These are phyloP conservation scores for Geotrichum phurueaensis DNA, from an alignment of 1,139 yeast species.

Conservation along the genomic window DNA sequence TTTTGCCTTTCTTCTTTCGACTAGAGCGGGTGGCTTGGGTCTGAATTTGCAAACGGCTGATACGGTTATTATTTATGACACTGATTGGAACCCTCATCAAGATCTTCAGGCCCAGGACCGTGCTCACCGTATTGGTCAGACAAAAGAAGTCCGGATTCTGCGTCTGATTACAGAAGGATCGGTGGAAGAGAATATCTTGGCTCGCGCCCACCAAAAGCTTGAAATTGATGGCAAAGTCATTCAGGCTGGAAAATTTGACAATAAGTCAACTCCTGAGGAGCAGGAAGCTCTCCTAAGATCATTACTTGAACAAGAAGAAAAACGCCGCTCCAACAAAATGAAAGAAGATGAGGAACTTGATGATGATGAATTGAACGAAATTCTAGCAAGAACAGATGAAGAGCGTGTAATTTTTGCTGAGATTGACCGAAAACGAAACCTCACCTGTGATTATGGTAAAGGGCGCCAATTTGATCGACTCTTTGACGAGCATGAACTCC, in stretches of 20 bases:
- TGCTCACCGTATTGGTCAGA: conserved; percentile 96
- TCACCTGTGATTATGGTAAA: conserved; percentile 39
- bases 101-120: conserved; percentile 98
- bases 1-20: conserved; percentile 80
- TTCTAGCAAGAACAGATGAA: conserved; percentile 73
- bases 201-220: conserved; percentile 86
- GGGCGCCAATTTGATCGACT: conserved; percentile 46
- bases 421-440: conserved; percentile 64
- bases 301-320: conserved; percentile 74
- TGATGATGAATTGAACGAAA: conserved; percentile 72
- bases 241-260: conserved; percentile 98
- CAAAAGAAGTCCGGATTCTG: conserved; percentile 89
- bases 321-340: conserved; percentile 41
- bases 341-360: conserved; percentile 54
- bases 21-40: conserved; percentile 97
- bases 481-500: conserved; percentile 64
- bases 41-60: conserved; percentile 93
- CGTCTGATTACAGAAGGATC: conserved; percentile 89
- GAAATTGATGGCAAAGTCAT: conserved; percentile 97
- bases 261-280: conserved; percentile 93
- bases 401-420: conserved; percentile 59
- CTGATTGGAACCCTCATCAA: conserved; percentile 99
- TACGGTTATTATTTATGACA: conserved; percentile 90
- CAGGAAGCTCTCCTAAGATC: conserved; percentile 89
- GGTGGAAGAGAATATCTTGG: conserved; percentile 88